A percentile compares a stretch with the other conserved stretches of the same genome.
These are phyloP conservation scores for Torulaspora microellipsoides DNA, from an alignment of 805 yeast genomes.

Conservation along the genomic window DNA sequence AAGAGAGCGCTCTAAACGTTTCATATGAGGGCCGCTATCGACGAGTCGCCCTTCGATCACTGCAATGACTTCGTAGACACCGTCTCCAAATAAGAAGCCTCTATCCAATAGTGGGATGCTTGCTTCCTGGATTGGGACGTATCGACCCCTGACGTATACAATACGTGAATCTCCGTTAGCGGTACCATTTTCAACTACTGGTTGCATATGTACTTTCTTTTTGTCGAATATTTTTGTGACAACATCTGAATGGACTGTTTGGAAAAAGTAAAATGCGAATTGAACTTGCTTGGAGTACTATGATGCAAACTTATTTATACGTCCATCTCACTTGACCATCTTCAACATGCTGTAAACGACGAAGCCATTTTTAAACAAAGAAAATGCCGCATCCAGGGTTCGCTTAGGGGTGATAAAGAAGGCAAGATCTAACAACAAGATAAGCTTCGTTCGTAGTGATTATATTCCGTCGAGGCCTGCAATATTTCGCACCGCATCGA, in stretches of 20 bases:
- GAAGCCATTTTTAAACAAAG: neutral
- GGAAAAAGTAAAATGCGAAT: no score
- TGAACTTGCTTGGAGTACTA: neutral
- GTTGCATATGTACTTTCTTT: neutral
- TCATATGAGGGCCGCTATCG: constrained; percentile 1
- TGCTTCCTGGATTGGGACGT: constrained; percentile 1
- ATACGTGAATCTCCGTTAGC: neutral
- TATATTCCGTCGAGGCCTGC: no score
- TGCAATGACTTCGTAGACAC: neutral
- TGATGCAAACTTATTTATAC: neutral
- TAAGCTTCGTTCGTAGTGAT: no score
- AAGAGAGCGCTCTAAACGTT: neutral
- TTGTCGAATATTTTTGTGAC: neutral
- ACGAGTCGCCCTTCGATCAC: neutral
- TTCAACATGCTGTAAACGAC: neutral
- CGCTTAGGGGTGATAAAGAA: no score
- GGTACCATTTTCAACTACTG: neutral
- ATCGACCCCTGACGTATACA: constrained; percentile 1
- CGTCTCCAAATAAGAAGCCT: constrained; percentile 1
- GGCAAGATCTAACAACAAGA: no score
- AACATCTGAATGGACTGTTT: no score
- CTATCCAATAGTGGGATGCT: neutral
- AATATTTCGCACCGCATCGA: no score
- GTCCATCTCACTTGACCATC: neutral
- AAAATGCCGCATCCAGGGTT: neutral